A percentile compares a stretch with the other conserved stretches of the same genome.
These are phyloP conservation scores for Vicia sativa DNA, from an alignment of 306 rosid genomes.

Conservation along the genomic window DNA sequence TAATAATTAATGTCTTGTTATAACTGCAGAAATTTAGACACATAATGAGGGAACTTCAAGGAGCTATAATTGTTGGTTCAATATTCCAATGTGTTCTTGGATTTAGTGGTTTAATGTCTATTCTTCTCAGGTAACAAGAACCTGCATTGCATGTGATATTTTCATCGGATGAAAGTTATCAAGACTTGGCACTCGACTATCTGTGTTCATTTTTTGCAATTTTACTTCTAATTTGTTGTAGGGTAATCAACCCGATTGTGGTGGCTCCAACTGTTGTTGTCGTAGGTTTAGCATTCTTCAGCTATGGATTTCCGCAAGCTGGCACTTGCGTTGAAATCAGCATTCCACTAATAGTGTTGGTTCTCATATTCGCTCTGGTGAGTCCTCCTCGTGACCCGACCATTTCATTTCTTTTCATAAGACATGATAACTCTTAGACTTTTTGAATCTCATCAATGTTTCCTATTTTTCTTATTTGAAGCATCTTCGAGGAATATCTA, in stretches of 20 bases:
- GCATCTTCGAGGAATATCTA: conserved; percentile 89
- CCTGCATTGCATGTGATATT: background rate
- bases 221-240: conserved; percentile 38
- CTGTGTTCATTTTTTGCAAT: conserved; percentile 23
- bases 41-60: conserved; percentile 98
- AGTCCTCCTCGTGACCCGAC: conserved; percentile 28
- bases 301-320: conserved; percentile 96
- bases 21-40: conserved; percentile 81
- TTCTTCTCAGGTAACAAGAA: conserved; percentile 72
- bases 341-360: conserved; percentile 73
- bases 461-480: conserved; percentile 41
- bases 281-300: conserved; percentile 90
- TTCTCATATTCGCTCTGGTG: conserved; percentile 82
- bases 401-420: conserved; percentile 3
- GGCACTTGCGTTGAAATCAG: conserved; percentile 93
- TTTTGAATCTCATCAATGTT: conserved; percentile 14
- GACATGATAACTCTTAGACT: too few relatives aligned
- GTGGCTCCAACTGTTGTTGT: conserved; percentile 98
- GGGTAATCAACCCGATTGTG: conserved; percentile 87
- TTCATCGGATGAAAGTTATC: conserved; percentile 16
- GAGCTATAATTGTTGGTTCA: conserved; percentile 91
- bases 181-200: background rate
- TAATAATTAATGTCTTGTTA: conserved; percentile 25
- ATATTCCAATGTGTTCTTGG: conserved; percentile 85
- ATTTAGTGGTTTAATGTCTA: conserved; percentile 82